Base-by-base conservation (phyloP, 208 protist species). In the Naegleria gruberi region DNA sequence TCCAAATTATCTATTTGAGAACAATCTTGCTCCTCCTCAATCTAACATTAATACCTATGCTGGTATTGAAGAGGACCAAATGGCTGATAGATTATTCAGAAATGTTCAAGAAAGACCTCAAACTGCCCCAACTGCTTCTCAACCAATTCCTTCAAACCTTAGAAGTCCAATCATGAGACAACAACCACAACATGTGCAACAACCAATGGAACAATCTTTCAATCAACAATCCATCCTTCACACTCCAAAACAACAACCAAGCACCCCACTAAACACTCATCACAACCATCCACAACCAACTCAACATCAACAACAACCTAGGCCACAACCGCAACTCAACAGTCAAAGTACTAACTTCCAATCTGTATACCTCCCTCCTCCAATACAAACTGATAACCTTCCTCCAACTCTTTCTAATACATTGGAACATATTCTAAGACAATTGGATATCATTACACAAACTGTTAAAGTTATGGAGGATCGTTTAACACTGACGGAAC, bases 381-480 rank as follows among this genome's bases (percentile, higher is more conserved):
- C 87, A 40, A 40, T 90, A 23, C 74, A 90, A 84, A 74, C 87
- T 10, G 46, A 51, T 55, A 17, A 84, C 7, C 19, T 90, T 30
- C 87, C 87, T 15, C 41, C 87, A n/a, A 23, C 19, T 37, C 23
- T 90, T 74, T 15, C 87, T 41, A 55, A 34, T 40, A 74, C 87
- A 23, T 43, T 90, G 12, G 87, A 90, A 37, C 87, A 90, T 15
- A 90, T 90, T 74, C 4, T 90, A 30, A 57, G 87, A 40, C 87
- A 90, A 55, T 55, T 90, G 41, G 87, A 90, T 40, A 90, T 90
- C 34, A 15, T 90, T 4, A 90, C 87, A 40, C 87, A 90, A 74
- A 90, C 87, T 23, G 87, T 90, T 10, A 85, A 82, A 55, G 81
- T 90, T 15, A 82, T 90, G 73, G 87, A 90, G n/a, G 87, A 90